These are phyloP conservation scores for Aspergillus quadricinctus DNA, from an alignment of 2,329 filamentous ascomycete species.

Conservation along the genomic window DNA sequence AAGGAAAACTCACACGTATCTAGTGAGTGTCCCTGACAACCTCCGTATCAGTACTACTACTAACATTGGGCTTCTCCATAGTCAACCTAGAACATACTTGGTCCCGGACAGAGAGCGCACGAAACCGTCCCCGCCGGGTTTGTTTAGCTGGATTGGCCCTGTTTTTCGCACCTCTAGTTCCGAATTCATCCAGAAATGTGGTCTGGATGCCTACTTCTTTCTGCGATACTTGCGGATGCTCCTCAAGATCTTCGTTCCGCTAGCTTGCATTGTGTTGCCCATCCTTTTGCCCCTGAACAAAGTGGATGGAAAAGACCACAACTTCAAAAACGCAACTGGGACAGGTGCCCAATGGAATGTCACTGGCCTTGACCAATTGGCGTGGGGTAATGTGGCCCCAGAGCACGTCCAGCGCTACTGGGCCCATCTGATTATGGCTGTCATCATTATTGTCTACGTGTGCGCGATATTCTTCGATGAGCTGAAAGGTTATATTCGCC, in stretches of 20 bases:
- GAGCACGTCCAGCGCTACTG: slow-evolving; percentile 67
- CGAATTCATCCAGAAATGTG: slow-evolving; percentile 91
- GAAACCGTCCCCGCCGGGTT: slow-evolving; percentile 61
- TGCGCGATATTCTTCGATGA: slow-evolving; percentile 85
- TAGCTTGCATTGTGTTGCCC: slow-evolving; percentile 72
- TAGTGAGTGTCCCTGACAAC: slow-evolving; percentile 55
- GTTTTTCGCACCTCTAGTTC: slow-evolving; percentile 67
- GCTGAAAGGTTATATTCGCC: slow-evolving; percentile 79
- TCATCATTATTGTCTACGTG: slow-evolving; percentile 75
- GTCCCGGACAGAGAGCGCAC: slow-evolving; percentile 82
- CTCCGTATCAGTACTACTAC: not conserved
- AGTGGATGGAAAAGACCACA: slow-evolving; percentile 61
- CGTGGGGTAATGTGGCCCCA: slow-evolving; percentile 79
- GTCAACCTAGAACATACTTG: slow-evolving; percentile 78
- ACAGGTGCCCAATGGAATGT: slow-evolving; percentile 45
- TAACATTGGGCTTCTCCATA: slow-evolving; percentile 29
- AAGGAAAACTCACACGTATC: slow-evolving; percentile 74
- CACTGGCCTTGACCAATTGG: slow-evolving; percentile 72
- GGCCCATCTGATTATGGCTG: slow-evolving; percentile 77
- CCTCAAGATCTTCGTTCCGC: slow-evolving; percentile 85
- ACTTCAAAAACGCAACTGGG: slow-evolving; percentile 40
- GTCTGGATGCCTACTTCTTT: slow-evolving; percentile 96
- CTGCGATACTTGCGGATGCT: slow-evolving; percentile 82
- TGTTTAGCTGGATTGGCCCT: slow-evolving; percentile 51
- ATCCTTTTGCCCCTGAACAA: slow-evolving; percentile 84